phyloP scores from a whole-genome alignment of 805 yeast species.

The Saturnispora sanitii region DNA sequence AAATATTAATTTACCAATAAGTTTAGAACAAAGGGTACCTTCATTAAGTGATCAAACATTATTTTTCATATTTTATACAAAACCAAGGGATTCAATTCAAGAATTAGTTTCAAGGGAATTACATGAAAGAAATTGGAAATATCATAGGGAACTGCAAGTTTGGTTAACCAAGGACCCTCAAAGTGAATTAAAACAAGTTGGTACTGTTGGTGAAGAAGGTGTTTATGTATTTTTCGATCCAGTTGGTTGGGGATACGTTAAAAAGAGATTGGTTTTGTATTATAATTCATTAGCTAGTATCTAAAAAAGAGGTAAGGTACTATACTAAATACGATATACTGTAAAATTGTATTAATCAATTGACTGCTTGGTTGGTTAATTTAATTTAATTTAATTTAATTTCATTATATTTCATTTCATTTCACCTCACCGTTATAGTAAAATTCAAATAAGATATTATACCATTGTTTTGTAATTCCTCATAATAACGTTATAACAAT shows the following conservation, averaged over 20 bases:
- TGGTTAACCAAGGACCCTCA: slow-evolving; percentile 94
- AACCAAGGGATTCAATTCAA: slow-evolving; percentile 86
- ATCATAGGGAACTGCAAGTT: slow-evolving; percentile 88
- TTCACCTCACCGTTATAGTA: too few relatives aligned
- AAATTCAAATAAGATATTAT: too few relatives aligned
- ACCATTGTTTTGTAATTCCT: too few relatives aligned
- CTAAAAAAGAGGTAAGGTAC: too few relatives aligned
- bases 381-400: too few relatives aligned
- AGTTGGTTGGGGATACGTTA: slow-evolving; percentile 89
- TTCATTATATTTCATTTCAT: too few relatives aligned
- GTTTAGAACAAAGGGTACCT: slow-evolving; percentile 34
- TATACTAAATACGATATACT: too few relatives aligned
- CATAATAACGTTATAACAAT: too few relatives aligned
- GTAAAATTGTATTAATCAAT: too few relatives aligned
- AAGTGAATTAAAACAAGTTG: slow-evolving; percentile 57
- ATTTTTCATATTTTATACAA: slow-evolving; percentile 86
- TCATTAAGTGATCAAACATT: slow-evolving; percentile 83
- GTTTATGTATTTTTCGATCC: slow-evolving; percentile 93
- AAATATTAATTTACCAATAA: slow-evolving; percentile 14
- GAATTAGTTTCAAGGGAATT: slow-evolving; percentile 90
- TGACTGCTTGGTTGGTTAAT: too few relatives aligned
- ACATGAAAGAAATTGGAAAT: slow-evolving; percentile 91
- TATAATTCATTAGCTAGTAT: slow-evolving; percentile 36
- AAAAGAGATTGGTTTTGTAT: slow-evolving; percentile 50
- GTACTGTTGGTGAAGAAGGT: slow-evolving; percentile 82